Evolutionary conservation across 202 grass and related monocot genomes (phyloP).

Genomic region (Alloteropsis angusta): DNA sequence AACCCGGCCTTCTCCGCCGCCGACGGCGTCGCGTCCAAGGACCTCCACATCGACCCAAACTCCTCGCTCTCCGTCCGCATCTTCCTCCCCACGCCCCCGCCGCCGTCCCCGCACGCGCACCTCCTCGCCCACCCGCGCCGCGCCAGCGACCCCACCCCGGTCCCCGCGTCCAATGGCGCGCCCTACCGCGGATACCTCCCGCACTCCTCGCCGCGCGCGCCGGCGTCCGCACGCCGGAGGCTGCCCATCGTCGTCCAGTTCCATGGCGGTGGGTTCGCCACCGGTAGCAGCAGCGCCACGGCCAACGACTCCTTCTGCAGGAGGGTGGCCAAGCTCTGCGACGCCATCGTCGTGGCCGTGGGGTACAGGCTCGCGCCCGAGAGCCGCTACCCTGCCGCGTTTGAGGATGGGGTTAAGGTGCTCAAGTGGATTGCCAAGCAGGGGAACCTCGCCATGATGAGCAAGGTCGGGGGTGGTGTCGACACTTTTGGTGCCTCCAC

Average conservation of each 20-base stretch:
- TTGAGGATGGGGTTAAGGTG: conserved; percentile 80
- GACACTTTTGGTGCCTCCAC: conserved; percentile 72
- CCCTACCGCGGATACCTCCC: conserved; percentile 72
- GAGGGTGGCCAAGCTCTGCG: conserved; percentile 77
- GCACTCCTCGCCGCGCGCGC: conserved; percentile 34
- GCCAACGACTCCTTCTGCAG: conserved; percentile 86
- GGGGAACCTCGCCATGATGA: conserved; percentile 69
- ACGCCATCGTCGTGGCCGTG: conserved; percentile 66
- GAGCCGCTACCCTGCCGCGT: conserved; percentile 71
- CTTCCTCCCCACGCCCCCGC: conserved; percentile 56
- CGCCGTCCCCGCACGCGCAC: conserved; percentile 3
- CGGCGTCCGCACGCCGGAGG: conserved; percentile 29
- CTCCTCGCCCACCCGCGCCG: conserved; percentile 17
- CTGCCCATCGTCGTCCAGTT: conserved; percentile 86
- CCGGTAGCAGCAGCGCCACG: conserved; percentile 52
- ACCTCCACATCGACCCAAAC: conserved; percentile 76
- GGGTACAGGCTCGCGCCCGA: conserved; percentile 78
- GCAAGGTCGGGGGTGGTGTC: conserved; percentile 37
- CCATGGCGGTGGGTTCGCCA: conserved; percentile 72
- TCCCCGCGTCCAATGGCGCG: background rate
- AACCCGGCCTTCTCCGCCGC: conserved; percentile 59
- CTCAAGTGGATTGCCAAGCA: conserved; percentile 82
- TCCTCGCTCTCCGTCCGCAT: conserved; percentile 59
- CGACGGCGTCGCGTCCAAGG: conserved; percentile 75
- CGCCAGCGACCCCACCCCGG: conserved; percentile 29